phyloP scores from a whole-genome alignment of 495 filamentous ascomycete species.

The Aspergillus avenaceus region DNA sequence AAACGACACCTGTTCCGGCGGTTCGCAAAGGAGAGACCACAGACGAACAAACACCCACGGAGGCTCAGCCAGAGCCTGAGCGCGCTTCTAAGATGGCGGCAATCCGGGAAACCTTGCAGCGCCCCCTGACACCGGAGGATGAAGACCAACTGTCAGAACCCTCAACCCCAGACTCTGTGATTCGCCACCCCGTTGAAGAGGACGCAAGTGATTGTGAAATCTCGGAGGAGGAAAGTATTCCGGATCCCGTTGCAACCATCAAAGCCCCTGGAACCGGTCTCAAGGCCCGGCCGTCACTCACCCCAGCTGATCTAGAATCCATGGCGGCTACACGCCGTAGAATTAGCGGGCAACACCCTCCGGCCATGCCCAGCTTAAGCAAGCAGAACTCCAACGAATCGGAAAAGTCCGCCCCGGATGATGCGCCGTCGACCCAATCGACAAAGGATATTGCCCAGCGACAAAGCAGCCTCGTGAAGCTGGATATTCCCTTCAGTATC shows the following conservation, averaged over 20 bases:
- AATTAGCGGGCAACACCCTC: slow-evolving; percentile 69
- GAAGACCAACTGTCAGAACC: slow-evolving; percentile 54
- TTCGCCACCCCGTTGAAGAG: slow-evolving; percentile 64
- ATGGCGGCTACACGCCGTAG: slow-evolving; percentile 87
- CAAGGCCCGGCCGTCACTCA: slow-evolving; percentile 84
- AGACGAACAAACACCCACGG: not conserved
- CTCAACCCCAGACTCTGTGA: slow-evolving; percentile 89
- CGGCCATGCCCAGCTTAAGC: slow-evolving; percentile 50
- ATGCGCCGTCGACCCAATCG: slow-evolving; percentile 25
- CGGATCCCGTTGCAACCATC: slow-evolving; percentile 85
- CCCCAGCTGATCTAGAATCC: slow-evolving; percentile 74
- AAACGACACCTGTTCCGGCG: slow-evolving; percentile 11
- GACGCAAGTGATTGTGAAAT: slow-evolving; percentile 25
- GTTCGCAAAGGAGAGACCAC: not conserved
- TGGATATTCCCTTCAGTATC: slow-evolving; percentile 64
- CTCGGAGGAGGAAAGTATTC: slow-evolving; percentile 51
- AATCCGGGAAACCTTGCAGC: slow-evolving; percentile 47
- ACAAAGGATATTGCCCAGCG: slow-evolving; percentile 31
- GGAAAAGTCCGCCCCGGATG: slow-evolving; percentile 21
- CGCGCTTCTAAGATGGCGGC: slow-evolving; percentile 41
- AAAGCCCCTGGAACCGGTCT: slow-evolving; percentile 81
- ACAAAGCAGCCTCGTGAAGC: slow-evolving; percentile 49
- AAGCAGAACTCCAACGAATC: slow-evolving; percentile 33
- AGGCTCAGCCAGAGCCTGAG: slow-evolving; percentile 14
- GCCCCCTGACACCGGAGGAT: slow-evolving; percentile 63